A percentile compares a stretch with the other conserved stretches of the same genome.
Conservation (phyloP, 176 grass and related monocot species). For the Dactylis glomerata region DNA sequence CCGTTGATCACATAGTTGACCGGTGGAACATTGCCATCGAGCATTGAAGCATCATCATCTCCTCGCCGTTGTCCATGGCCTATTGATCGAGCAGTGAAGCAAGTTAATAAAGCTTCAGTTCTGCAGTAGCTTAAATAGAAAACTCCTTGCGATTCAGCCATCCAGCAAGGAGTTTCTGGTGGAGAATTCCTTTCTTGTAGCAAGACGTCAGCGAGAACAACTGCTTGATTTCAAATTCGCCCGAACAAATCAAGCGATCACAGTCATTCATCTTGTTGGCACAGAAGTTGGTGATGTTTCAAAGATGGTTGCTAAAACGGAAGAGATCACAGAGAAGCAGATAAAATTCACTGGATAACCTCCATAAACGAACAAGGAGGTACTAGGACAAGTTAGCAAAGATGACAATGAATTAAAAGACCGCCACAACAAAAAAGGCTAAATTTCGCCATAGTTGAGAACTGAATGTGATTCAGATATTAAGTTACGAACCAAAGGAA, state of each 20-base stretch:
- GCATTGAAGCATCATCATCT: too few species aligned
- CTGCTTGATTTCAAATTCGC: not conserved
- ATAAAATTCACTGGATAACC: not conserved
- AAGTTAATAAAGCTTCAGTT: not conserved
- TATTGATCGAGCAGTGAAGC: too few species aligned
- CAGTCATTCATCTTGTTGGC: not conserved
- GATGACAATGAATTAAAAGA: not conserved
- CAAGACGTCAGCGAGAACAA: not conserved
- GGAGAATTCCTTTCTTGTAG: not conserved
- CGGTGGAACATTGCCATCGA: too few species aligned
- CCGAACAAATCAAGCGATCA: not conserved
- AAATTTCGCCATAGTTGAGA: not conserved
- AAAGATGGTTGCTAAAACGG: not conserved
- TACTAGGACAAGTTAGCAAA: not conserved
- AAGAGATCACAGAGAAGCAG: not conserved
- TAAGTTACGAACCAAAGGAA: constrained; percentile 4
- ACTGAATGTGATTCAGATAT: not conserved
- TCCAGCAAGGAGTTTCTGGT: not conserved
- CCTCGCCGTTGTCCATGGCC: too few species aligned
- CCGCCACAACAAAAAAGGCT: not conserved
- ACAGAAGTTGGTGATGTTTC: not conserved
- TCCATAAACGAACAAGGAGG: not conserved
- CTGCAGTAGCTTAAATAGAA: not conserved
- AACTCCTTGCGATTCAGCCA: not conserved
- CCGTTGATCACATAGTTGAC: too few species aligned